Evolutionary conservation across 176 grass and related monocot genomes (phyloP), one percentile per base, ranked within the genome.

Genomic region (Dendrocalamus sinicus): DNA sequence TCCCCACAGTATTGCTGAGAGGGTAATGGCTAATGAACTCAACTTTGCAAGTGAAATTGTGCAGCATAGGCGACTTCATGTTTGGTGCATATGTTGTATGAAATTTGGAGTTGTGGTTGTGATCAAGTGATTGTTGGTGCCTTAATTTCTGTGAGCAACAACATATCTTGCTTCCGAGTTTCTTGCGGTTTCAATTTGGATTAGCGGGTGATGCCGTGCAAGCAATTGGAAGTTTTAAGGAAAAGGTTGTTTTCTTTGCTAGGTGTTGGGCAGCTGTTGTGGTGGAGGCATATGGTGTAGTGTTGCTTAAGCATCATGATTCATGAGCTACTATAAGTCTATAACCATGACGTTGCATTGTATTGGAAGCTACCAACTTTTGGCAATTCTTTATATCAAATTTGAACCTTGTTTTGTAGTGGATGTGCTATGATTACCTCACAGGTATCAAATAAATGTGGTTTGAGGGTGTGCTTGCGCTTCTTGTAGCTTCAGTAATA

Each of bases 1-100:
- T 79, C 94, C 94, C 72, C 94, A 97, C 89, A 97, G 94, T 41
- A 97, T 97, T 11, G 94, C 94, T 1, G 94, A 97, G 83, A 81
- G 94, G 83, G 91, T 95, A 86, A 72, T 70, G 67, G 30, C 77
- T 69, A 40, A 35, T n/a, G 28, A 80, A 53, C 35, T 12, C 63
- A 22, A 16, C 22, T 6, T 46, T 76, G 40, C 35, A 2, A 47
- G 1, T 77, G 40, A 19, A 77, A 39, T n/a, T 19, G 17, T 45
- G 35, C 67, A 6, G 9, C 76, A 44, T 45, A 41, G n/a, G 8
- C 7, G 43, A 12, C 30, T 63, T 63, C 26, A 14, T 70, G 51
- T 4, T 26, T 12, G 11, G 11, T 70, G 60, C 23, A 26, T 35
- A 61, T 0, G 12, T 11, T 43, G 1, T 16, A 51, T 15, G n/a